Evolutionary conservation across 2,329 filamentous ascomycete genomes (phyloP).

Genomic region (Botrytis pseudocinerea): DNA sequence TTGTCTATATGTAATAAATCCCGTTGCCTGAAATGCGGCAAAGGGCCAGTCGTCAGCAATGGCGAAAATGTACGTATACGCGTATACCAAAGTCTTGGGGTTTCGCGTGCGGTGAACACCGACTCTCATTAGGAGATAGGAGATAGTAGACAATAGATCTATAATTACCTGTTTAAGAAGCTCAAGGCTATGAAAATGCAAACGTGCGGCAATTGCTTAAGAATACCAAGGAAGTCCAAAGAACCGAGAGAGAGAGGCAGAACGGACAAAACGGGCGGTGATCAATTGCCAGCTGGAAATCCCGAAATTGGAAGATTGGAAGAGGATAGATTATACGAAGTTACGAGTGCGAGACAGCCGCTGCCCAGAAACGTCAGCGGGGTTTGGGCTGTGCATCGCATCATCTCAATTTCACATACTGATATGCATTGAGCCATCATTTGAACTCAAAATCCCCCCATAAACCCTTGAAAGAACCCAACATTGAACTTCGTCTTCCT

Average conservation of each 20-base stretch:
- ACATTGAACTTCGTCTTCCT: too few species aligned
- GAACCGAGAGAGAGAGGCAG: not conserved
- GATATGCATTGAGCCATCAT: constrained; percentile 9
- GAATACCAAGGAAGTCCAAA: constrained; percentile 6
- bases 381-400: constrained; percentile 17
- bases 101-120: not conserved
- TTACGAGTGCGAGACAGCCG: constrained; percentile 1
- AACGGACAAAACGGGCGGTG: not conserved
- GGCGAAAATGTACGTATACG: constrained; percentile 19
- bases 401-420: not conserved
- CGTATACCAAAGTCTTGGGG: not conserved
- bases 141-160: not conserved
- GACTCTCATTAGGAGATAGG: not conserved
- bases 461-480: not conserved
- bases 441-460: not conserved
- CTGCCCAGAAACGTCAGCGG: constrained; percentile 17
- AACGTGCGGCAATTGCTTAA: not conserved
- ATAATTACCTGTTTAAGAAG: not conserved
- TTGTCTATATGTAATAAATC: constrained; percentile 12
- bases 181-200: not conserved
- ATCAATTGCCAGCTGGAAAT: not conserved
- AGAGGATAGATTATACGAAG: not conserved
- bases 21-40: constrained; percentile 16
- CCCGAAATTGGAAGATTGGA: not conserved
- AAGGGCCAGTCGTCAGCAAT: constrained; percentile 28